Evolutionary conservation across 106 monocot genomes (phyloP).

Genomic region (Acorus calamus): DNA sequence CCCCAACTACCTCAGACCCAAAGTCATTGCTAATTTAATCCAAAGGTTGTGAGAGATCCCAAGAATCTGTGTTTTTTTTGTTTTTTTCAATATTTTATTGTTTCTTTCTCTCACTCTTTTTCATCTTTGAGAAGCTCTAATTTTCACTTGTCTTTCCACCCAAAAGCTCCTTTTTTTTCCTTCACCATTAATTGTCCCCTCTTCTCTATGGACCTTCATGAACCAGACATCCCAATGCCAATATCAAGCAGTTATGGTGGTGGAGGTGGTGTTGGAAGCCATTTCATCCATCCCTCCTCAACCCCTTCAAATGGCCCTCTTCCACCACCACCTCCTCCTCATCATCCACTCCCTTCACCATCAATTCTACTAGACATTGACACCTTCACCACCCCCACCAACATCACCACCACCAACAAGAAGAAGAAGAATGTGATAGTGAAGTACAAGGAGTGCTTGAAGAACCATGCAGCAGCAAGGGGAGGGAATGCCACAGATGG

Average conservation of each 20-base stretch:
- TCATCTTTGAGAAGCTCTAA: too few species aligned
- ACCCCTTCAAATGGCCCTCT: constrained; percentile 14
- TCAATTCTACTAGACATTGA: constrained; percentile 1
- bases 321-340: neutral
- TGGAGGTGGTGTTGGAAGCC: neutral
- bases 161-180: neutral
- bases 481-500: too few species aligned
- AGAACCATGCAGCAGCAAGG: too few species aligned
- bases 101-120: neutral
- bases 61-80: too few species aligned
- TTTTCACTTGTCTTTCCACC: neutral
- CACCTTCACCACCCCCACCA: constrained; percentile 2
- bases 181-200: neutral
- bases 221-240: constrained; percentile 60
- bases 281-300: constrained; percentile 2
- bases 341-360: constrained; percentile 1
- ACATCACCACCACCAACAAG: neutral
- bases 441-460: too few species aligned
- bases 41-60: too few species aligned
- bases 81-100: too few species aligned
- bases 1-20: too few species aligned
- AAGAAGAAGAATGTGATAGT: too few species aligned
- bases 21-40: too few species aligned
- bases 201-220: constrained; percentile 39
- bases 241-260: constrained; percentile 40